Base-by-base conservation (phyloP, 306 rosid genomes). In the Quercus aquifolioides region DNA sequence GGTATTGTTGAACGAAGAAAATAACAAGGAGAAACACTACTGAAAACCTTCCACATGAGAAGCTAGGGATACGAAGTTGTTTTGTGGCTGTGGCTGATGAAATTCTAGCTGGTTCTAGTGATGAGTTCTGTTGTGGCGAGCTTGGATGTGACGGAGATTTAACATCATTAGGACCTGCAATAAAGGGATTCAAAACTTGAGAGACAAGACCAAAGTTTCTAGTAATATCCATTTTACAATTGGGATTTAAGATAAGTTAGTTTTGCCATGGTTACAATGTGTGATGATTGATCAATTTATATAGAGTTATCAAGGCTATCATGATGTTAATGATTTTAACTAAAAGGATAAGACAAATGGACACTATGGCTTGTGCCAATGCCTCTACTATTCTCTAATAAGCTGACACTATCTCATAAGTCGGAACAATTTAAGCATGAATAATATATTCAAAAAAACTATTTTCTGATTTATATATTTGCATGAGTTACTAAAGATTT, bases 141-240 rank as follows among this genome's bases (percentile, higher is more conserved):
- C 12, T 67, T 41, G 46, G 30, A 5, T 75, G 69, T 59, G 78
- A 15, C 21, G 83, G 78, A 51, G 85, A 68, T 57, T 79, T 35
- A 28, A 57, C 78, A 56, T 71, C 74, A 58, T 43, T 43, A 49
- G 55, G 15, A 52, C 78, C 87, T 86, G 78, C 58, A 68, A 57
- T 46, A 5, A 12, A 51, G 31, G 41, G 63, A 49, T 46, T 62
- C 14, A 5, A 43, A 8, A 71, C 20, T 64, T 30, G 5, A 49
- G 71, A 23, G 5, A 65, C 7, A 6, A 30, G 18, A 31, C 67
- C 28, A 41, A 31, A 55, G 13, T 30, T 28, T 63, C 69, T 10
- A 63, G 15, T 58, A 7, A 6, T 15, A 14, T 17, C 12, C 41
- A 64, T 30, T 14, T 15, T 28, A 17, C 20, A 31, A 6, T 65